Conservation (phyloP, 495 filamentous ascomycete species). For the Penicillium crystallinum region DNA sequence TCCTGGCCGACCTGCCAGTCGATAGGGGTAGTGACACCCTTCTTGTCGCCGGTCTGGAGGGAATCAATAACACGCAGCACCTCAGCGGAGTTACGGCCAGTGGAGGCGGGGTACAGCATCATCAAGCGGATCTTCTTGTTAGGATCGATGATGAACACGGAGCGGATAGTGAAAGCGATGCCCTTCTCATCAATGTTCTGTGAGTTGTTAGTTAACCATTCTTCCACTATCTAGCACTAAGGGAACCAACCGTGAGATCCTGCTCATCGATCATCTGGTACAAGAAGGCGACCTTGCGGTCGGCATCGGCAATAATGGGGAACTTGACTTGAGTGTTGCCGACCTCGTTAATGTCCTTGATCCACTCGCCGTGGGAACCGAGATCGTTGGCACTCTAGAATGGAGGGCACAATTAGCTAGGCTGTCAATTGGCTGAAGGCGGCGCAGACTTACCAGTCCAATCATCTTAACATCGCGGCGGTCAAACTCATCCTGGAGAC, state of each 20-base stretch:
- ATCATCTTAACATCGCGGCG: conserved; percentile 94
- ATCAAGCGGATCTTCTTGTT: conserved; percentile 62
- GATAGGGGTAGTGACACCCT: conserved; percentile 60
- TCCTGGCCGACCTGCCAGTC: conserved; percentile 56
- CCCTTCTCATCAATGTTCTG: conserved; percentile 52
- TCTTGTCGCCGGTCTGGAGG: conserved; percentile 58
- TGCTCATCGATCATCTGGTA: conserved; percentile 64
- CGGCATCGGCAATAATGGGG: conserved; percentile 65
- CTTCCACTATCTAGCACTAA: background rate
- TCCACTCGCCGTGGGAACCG: conserved; percentile 55
- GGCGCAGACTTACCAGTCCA: conserved; percentile 65
- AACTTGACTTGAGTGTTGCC: conserved; percentile 52
- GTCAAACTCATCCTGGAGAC: conserved; percentile 93
- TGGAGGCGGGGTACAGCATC: conserved; percentile 64
- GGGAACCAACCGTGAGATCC: conserved; percentile 36
- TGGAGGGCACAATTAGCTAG: conserved; percentile 34
- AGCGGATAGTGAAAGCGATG: conserved; percentile 62
- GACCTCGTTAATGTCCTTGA: conserved; percentile 63
- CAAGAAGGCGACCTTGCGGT: conserved; percentile 57
- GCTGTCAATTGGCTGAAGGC: background rate
- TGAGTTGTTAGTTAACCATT: background rate
- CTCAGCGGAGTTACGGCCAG: conserved; percentile 60
- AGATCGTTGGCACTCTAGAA: conserved; percentile 52
- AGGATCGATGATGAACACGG: conserved; percentile 67
- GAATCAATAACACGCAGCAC: conserved; percentile 62